Percentiles rank a stretch among this genome's conserved stretches.
These are phyloP conservation scores for Delonix regia DNA, from an alignment of 306 rosid genomes.

Conservation along the genomic window DNA sequence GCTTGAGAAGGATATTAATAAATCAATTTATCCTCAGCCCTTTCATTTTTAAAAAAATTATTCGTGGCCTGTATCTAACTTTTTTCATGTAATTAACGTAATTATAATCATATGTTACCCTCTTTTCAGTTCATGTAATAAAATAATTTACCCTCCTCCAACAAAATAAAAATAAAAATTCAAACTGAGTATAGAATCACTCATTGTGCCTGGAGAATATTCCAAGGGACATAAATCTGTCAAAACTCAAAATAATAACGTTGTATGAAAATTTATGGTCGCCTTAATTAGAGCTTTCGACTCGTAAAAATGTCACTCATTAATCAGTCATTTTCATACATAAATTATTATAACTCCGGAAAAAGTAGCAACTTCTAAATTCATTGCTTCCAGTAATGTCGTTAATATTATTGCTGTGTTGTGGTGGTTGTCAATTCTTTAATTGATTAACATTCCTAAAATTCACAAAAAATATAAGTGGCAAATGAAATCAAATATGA, in stretches of 20 bases:
- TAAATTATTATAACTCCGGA: neutral
- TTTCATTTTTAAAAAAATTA: no score
- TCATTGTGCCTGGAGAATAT: neutral
- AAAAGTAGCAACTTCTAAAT: neutral
- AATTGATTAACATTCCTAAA: neutral
- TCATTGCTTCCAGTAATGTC: neutral
- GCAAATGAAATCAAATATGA: no score
- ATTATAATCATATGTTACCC: neutral
- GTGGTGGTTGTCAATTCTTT: neutral
- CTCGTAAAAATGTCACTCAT: neutral
- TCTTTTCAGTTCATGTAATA: neutral
- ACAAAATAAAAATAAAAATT: no score
- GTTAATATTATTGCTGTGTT: neutral
- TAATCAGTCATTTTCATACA: conserved; percentile 4
- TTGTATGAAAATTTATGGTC: neutral
- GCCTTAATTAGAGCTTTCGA: neutral
- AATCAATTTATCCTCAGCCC: no score
- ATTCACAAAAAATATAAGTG: neutral
- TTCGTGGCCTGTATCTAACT: neutral
- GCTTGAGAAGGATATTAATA: neutral
- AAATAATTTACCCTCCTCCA: neutral
- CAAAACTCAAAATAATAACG: neutral
- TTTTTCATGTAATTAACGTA: neutral
- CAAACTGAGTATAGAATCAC: no score
- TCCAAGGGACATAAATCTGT: neutral